Base-by-base conservation (phyloP, 75 land plant genomes). In the Pinus taeda region DNA sequence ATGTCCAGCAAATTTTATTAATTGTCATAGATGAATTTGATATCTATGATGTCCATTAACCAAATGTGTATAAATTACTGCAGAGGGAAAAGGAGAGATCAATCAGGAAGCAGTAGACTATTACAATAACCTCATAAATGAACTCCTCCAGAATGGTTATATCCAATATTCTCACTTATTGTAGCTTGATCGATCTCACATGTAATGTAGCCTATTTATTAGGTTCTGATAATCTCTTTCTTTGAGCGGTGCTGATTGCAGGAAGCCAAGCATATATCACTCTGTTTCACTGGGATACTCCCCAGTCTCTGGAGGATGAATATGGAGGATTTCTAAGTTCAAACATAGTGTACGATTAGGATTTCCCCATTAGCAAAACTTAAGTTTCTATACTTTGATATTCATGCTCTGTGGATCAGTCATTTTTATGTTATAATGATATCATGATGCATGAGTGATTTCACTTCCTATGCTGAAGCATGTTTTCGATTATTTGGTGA, bases 401-500 rank as follows among this genome's bases (percentile, higher is more conserved):
- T 62, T 21, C 13, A 21, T 62, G 49, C 6, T 4, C 7, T 6
- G 5, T 45, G 49, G 49, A 45, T 45, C 49, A 45, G 0, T 45
- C 6, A 45, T 45, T 45, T 45, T 45, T 45, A 45, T 45, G 49
- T 45, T 45, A 7, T 45, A 45, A 6, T 5, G 26, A 12, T n/a
- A 21, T 62, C 26, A 62, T 62, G 24, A 62, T 62, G 80, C 85
- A 90, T 89, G 73, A 70, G 86, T 24, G 88, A 88, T 30, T 93
- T 86, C 76, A 74, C 76, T 24, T 78, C 57, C 6, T 93, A 71
- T 63, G 92, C 92, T 15, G 85, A 87, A 0, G 71, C 80, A 17
- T 93, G 95, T 76, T 93, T 93, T 33, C 61, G 81, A 64, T 83
- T 79, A 73, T 90, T 88, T 80, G 92, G 95, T 0, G 87, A 87